Conservation (phyloP, 352 stramenopile species). For the Aphanomyces cochlioides region DNA sequence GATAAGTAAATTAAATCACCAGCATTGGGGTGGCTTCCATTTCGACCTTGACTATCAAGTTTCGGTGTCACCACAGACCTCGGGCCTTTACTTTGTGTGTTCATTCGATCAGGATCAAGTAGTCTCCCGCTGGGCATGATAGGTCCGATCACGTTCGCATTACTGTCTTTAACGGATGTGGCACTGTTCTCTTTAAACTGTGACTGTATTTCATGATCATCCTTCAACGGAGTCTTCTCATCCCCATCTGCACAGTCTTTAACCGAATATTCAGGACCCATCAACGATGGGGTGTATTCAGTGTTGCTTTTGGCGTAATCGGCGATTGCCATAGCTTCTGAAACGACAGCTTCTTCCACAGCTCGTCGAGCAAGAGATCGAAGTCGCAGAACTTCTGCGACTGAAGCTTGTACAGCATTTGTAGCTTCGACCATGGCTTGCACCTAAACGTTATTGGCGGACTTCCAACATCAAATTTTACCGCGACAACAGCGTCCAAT, state of each 20-base stretch:
- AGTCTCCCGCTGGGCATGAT: not conserved
- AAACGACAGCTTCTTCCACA: slow-evolving; percentile 25
- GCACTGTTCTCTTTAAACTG: not conserved
- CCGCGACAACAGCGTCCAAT: slow-evolving; percentile 22
- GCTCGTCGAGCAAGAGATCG: slow-evolving; percentile 14
- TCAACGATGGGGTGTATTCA: slow-evolving; percentile 12
- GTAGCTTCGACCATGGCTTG: slow-evolving; percentile 29
- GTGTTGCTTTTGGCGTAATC: slow-evolving; percentile 24
- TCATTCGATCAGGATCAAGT: too few species aligned
- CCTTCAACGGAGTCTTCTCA: not conserved
- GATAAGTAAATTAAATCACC: too few species aligned
- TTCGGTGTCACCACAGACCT: too few species aligned
- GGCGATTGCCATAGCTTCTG: slow-evolving; percentile 29
- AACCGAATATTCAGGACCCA: not conserved
- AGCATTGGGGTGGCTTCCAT: too few species aligned
- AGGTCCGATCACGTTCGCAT: not conserved
- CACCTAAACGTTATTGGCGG: not conserved
- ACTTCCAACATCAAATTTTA: slow-evolving; percentile 2
- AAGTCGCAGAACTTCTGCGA: slow-evolving; percentile 22
- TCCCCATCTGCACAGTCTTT: not conserved
- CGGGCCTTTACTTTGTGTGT: too few species aligned
- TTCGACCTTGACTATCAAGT: too few species aligned
- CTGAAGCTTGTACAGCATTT: slow-evolving; percentile 6
- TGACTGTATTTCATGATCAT: not conserved
- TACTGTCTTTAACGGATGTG: not conserved